Conservation (phyloP, 768 basidiomycete species). For the Russula compacta region DNA sequence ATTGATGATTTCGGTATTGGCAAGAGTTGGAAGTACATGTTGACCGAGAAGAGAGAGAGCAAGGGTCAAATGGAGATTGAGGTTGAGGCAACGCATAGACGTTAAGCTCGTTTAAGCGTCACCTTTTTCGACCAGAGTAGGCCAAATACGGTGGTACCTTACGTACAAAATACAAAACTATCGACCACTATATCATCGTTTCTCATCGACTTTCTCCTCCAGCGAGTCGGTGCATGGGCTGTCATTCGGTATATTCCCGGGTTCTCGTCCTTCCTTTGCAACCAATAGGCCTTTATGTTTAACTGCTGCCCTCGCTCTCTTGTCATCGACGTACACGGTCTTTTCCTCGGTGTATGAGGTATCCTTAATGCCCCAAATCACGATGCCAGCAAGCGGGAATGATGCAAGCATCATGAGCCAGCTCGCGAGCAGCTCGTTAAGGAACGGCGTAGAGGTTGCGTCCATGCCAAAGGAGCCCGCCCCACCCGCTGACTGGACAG, state of each 20-base stretch:
- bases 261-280: neutral
- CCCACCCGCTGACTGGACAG: conserved; percentile 28
- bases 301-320: conserved; percentile 9
- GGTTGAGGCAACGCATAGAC: too few species aligned
- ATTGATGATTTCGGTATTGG: conserved; percentile 62
- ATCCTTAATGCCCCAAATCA: conserved; percentile 31
- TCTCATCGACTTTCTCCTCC: too few species aligned
- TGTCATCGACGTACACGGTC: conserved; percentile 25
- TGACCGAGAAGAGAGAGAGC: too few species aligned
- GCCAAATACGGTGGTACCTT: too few species aligned
- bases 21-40: conserved; percentile 16
- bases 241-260: neutral
- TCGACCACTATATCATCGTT: too few species aligned
- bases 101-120: too few species aligned
- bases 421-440: conserved; percentile 34
- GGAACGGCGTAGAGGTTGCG: conserved; percentile 34
- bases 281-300: neutral
- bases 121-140: too few species aligned
- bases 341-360: conserved; percentile 31
- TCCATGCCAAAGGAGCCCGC: conserved; percentile 40
- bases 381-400: conserved; percentile 29
- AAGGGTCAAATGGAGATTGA: too few species aligned
- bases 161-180: too few species aligned
- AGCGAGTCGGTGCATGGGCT: too few species aligned
- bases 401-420: conserved; percentile 30